Conservation (phyloP, 176 grass and related monocot genomes). For the Lolium rigidum region DNA sequence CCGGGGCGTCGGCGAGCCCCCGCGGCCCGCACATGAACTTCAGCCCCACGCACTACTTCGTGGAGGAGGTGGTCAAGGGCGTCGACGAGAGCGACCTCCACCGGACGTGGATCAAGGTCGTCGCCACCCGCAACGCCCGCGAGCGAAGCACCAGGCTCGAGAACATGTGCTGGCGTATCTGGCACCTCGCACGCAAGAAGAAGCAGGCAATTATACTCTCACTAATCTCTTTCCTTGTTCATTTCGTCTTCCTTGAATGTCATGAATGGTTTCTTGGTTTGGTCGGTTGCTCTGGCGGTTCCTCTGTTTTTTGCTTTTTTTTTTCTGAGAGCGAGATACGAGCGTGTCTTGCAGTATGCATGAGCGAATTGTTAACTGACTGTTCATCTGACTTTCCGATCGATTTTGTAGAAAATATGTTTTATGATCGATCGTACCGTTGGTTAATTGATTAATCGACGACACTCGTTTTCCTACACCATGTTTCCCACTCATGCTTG, state of each 20-base stretch:
- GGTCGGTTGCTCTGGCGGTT: not conserved
- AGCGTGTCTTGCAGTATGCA: not conserved
- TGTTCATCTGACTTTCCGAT: not conserved
- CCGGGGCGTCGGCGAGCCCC: slow-evolving; percentile 45
- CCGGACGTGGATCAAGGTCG: slow-evolving; percentile 98
- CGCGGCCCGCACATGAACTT: slow-evolving; percentile 68
- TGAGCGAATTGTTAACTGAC: not conserved
- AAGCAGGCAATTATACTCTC: slow-evolving; percentile 57
- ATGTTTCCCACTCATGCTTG: not conserved
- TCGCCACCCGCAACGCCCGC: slow-evolving; percentile 85
- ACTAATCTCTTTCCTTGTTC: not conserved
- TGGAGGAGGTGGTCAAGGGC: slow-evolving; percentile 95
- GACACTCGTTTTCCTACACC: not conserved
- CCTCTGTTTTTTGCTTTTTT: not conserved
- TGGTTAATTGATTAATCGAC: not conserved
- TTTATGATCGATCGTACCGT: not conserved
- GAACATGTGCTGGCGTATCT: slow-evolving; percentile 99
- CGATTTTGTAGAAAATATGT: not conserved
- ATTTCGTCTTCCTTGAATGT: not conserved
- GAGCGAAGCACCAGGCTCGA: slow-evolving; percentile 85
- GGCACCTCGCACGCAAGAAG: slow-evolving; percentile 98
- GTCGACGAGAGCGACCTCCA: slow-evolving; percentile 98
- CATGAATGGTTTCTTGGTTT: not conserved
- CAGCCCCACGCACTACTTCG: slow-evolving; percentile 95
- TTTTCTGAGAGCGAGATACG: too few relatives aligned